phyloP scores from a whole-genome alignment of 148 eudicot species.

The Diospyros lotus region DNA sequence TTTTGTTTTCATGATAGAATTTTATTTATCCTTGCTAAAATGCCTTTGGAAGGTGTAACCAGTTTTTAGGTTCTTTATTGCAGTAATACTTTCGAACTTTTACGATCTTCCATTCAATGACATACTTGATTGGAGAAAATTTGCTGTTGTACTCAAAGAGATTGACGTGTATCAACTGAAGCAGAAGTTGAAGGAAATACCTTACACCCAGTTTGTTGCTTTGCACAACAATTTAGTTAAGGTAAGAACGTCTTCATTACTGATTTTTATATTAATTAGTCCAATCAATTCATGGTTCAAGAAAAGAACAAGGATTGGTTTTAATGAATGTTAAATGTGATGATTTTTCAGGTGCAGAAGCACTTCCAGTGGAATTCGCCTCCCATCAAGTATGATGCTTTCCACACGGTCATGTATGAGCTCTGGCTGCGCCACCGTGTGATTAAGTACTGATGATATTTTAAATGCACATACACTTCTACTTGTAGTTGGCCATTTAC shows the following conservation, averaged over 20 bases:
- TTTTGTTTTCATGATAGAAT: no score
- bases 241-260: constrained; percentile 24
- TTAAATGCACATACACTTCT: constrained; percentile 1
- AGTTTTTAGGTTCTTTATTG: neutral
- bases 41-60: neutral
- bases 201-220: constrained; percentile 37
- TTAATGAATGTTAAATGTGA: neutral
- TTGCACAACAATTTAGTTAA: constrained; percentile 53
- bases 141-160: constrained; percentile 53
- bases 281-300: neutral
- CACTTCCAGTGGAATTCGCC: constrained; percentile 65
- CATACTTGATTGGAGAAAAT: constrained; percentile 55
- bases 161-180: constrained; percentile 59
- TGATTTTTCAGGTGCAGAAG: constrained; percentile 45
- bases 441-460: constrained; percentile 40
- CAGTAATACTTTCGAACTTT: constrained; percentile 58
- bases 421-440: constrained; percentile 65
- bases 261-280: neutral
- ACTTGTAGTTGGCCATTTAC: no score
- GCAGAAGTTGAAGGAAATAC: constrained; percentile 47
- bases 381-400: constrained; percentile 52
- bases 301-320: neutral
- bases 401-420: constrained; percentile 68
- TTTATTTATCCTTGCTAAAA: neutral
- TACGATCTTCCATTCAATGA: constrained; percentile 64